Evolutionary conservation across 1,139 yeast genomes (phyloP), one percentile per base, ranked within the genome.

Genomic region (Hyphopichia buzzinii): DNA sequence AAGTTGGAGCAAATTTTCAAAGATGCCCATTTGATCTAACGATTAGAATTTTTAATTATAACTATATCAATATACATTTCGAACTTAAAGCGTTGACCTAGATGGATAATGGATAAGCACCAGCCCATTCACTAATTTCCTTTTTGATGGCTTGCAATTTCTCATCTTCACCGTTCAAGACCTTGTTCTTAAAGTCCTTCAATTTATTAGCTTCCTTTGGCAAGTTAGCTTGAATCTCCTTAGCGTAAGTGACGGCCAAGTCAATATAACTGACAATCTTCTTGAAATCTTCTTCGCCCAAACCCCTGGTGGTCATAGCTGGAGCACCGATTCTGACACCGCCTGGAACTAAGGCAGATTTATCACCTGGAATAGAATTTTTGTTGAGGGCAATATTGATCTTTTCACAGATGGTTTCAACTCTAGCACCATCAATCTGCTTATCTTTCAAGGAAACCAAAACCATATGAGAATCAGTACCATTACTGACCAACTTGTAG

Each of bases 281-380:
- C 57, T 71, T 77, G 69, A 90, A 92, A 59, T 92, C 97, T 47
- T 74, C 84, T 60, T 83, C 88, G 49, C 87, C 84, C 58, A 90
- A 79, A 54, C 97, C 98, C 72, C 98, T 86, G 44, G 97, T 87
- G 46, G 97, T 79, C 98, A 92, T 92, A 44, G 97, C 97, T 50
- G 98, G 98, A 29, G 98, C 89, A 61, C 98, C 98, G 47, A 92
- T 84, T 72, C 98, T 87, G 47, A 92, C 82, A 66, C 98, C 98
- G 64, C 96, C 95, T 58, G 98, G 98, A 41, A 89, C 95, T 48
- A 92, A 78, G 42, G 98, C 98, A 34, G 96, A 87, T 73, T 86
- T 89, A 68, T 92, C 98, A 58, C 97, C 97, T 45, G 98, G 97
- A 50, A 92, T 89, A 35, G 98, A 84, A 77, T 92, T 92, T 72